Evolutionary conservation across 2,329 filamentous ascomycete genomes (phyloP), one percentile per base, ranked within the genome.

Genomic region (Colletotrichum navitas): DNA sequence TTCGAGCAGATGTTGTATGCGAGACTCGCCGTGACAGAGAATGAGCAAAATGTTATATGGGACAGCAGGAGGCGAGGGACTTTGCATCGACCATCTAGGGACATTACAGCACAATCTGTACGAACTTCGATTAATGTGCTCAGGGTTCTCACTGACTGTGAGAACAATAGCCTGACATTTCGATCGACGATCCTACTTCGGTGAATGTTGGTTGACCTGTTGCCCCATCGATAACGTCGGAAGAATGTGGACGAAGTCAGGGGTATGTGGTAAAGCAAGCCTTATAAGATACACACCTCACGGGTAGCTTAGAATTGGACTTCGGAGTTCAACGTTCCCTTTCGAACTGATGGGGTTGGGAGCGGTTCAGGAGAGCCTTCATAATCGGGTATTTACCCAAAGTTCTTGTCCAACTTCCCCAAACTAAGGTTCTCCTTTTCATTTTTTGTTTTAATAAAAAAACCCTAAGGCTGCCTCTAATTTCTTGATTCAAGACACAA

Each of bases 111-210:
- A 45, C 71, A 0, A 77, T 80, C 54, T 83, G 83, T 83, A 74
- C 18, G 76, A 52, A 12, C 29, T 1, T 32, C 43, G 8, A 16
- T 1, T 12, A 3, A n/a, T 11, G 1, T 0, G 4, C 5, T 21
- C 5, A 4, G 7, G 21, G 5, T 14, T 26, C 14, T n/a, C 43
- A 14, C 24, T 73, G 29, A 49, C 1, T 32, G 5, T 29, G 51
- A 85, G 83, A 83, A 84, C 3, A 78, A 83, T 45, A 83, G 81
- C 66, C 75, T 86, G 3, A 84, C 83, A 1, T 86, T 85, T 66
- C 80, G 84, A 5, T 85, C 85, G 49, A 81, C 83, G 1, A 80
- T 81, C 34, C 81, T 78, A 81, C 80, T 3, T 78, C 83, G 5
- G 80, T 83, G 11, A 76, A 78, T 12, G 69, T 85, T 3, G 65